Conservation (phyloP, 2,329 filamentous ascomycete genomes). For the Epichloe aotearoae region DNA sequence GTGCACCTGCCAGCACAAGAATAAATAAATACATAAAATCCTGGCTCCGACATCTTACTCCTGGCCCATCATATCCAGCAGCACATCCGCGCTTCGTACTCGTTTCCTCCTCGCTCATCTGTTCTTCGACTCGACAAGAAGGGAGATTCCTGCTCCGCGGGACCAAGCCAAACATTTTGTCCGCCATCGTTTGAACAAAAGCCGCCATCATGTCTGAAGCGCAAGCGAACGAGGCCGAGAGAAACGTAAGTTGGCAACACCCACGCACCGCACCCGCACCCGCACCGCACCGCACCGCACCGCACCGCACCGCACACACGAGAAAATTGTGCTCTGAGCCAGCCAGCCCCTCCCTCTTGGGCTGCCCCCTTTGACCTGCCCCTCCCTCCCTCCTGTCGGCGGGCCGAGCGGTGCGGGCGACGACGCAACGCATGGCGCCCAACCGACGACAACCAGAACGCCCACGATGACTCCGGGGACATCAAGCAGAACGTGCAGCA, state of each 20-base stretch:
- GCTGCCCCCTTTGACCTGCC: slow-evolving; percentile 7
- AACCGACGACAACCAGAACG: not conserved
- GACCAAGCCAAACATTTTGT: slow-evolving; percentile 12
- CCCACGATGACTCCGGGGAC: not conserved
- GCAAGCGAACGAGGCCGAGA: slow-evolving; percentile 87
- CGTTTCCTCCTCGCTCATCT: slow-evolving; percentile 8
- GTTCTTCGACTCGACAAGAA: slow-evolving; percentile 4
- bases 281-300: not conserved
- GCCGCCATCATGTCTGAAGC: slow-evolving; percentile 67
- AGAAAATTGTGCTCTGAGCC: slow-evolving; percentile 10
- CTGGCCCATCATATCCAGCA: slow-evolving; percentile 4
- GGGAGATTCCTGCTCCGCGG: slow-evolving; percentile 10
- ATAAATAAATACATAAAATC: slow-evolving; percentile 5
- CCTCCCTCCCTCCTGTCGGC: slow-evolving; percentile 10
- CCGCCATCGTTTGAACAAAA: slow-evolving; percentile 10
- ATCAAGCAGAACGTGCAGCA: not conserved
- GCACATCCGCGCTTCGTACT: slow-evolving; percentile 5
- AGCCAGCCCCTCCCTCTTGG: slow-evolving; percentile 1
- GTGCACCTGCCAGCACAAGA: not conserved
- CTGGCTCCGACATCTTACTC: slow-evolving; percentile 18
- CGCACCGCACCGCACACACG: not conserved
- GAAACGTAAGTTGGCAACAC: slow-evolving; percentile 52
- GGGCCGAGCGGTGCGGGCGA: not conserved
- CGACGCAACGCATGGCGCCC: not conserved
- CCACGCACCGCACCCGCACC: not conserved